These are phyloP conservation scores for Candida chauliodis DNA, from an alignment of 805 yeast species.

Conservation along the genomic window DNA sequence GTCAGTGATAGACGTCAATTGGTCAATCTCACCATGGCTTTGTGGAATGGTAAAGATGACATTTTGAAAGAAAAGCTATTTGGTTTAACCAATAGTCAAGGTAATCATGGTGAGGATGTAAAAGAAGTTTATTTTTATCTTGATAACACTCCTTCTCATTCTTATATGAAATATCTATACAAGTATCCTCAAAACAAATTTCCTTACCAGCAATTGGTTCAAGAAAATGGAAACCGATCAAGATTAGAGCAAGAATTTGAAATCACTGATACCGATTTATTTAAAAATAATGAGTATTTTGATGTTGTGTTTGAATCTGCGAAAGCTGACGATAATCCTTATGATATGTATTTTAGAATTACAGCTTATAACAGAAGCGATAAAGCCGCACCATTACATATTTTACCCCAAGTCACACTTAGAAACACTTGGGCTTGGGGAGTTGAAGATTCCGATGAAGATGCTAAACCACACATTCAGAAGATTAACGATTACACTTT, in stretches of 20 bases:
- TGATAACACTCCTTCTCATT: conserved; percentile 90
- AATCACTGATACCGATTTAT: conserved; percentile 73
- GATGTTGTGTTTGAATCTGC: conserved; percentile 91
- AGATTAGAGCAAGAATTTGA: conserved; percentile 76
- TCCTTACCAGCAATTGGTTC: conserved; percentile 75
- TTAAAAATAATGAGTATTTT: conserved; percentile 72
- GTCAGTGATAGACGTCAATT: conserved; percentile 79
- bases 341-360: conserved; percentile 75
- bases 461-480: conserved; percentile 47
- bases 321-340: conserved; percentile 74
- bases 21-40: conserved; percentile 72
- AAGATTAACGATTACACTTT: conserved; percentile 44
- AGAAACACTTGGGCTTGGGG: conserved; percentile 97
- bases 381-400: conserved; percentile 83
- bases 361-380: conserved; percentile 85
- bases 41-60: conserved; percentile 89
- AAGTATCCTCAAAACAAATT: conserved; percentile 86
- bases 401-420: conserved; percentile 78
- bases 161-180: conserved; percentile 86
- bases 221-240: conserved; percentile 61
- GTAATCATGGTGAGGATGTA: conserved; percentile 95
- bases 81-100: conserved; percentile 89
- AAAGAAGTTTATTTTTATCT: conserved; percentile 81
- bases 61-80: conserved; percentile 81
- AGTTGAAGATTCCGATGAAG: conserved; percentile 39